phyloP scores from a whole-genome alignment of 805 yeast species.

The Teunomyces aglyptinius region DNA sequence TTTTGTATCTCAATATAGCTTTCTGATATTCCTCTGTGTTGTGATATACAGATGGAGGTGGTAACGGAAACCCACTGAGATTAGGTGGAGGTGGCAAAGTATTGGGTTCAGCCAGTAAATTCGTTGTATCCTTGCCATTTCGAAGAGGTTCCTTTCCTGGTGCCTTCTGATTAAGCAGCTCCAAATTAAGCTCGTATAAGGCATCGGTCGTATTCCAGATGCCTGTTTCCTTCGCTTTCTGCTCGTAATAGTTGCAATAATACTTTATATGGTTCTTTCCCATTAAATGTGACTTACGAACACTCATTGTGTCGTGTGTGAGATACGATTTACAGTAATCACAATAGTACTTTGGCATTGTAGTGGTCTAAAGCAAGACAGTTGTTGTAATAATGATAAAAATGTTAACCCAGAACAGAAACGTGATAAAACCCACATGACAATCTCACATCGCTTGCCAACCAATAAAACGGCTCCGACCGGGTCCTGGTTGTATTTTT shows the following conservation, averaged over 20 bases:
- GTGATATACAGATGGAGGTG: conserved; percentile 31
- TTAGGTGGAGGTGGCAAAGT: conserved; percentile 36
- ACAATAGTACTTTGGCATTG: conserved; percentile 74
- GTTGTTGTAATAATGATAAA: no score
- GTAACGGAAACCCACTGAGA: conserved; percentile 28
- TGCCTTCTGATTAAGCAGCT: conserved; percentile 31
- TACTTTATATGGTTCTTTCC: conserved; percentile 75
- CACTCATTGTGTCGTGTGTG: conserved; percentile 88
- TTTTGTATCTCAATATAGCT: conserved; percentile 12
- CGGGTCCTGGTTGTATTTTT: not conserved
- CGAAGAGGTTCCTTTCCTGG: conserved; percentile 18
- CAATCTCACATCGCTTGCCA: not conserved
- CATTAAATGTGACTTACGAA: conserved; percentile 70
- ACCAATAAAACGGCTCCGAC: conserved; percentile 2
- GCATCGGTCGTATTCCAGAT: conserved; percentile 29
- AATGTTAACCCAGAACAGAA: not conserved
- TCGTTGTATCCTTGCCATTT: not conserved
- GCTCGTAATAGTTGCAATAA: conserved; percentile 73
- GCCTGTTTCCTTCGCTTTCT: conserved; percentile 30
- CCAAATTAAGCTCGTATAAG: conserved; percentile 36
- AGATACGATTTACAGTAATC: conserved; percentile 80
- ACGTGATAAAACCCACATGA: not conserved
- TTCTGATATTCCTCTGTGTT: conserved; percentile 23
- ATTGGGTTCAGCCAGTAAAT: not conserved
- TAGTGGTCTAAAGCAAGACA: not conserved